phyloP scores from a whole-genome alignment of 352 stramenopile genomes.

The Phytophthora hibernalis region DNA sequence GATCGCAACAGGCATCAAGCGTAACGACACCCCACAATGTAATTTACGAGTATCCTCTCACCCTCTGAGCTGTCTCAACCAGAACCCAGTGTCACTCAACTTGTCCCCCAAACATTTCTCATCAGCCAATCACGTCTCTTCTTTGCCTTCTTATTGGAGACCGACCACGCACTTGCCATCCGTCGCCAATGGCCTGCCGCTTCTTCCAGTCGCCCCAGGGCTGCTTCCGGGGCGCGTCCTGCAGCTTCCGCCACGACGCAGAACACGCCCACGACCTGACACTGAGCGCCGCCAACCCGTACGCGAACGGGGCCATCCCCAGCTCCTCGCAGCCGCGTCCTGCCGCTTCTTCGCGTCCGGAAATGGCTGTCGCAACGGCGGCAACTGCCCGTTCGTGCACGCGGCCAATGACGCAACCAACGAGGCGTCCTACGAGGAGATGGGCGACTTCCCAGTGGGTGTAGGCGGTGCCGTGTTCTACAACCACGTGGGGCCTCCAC shows the following conservation, averaged over 20 bases:
- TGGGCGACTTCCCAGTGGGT: conserved; percentile 30
- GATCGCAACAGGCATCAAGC: no score
- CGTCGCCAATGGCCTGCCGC: conserved; percentile 52
- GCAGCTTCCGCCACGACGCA: conserved; percentile 71
- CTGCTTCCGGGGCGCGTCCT: conserved; percentile 73
- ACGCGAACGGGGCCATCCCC: conserved; percentile 37
- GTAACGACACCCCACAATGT: no score
- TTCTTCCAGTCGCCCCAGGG: conserved; percentile 80
- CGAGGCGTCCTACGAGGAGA: conserved; percentile 18
- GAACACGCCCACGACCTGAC: conserved; percentile 16
- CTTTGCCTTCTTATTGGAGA: background rate
- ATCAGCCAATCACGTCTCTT: background rate
- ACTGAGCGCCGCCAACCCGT: conserved; percentile 49
- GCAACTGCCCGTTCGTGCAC: conserved; percentile 65
- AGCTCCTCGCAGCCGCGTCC: conserved; percentile 10
- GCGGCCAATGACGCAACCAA: conserved; percentile 4
- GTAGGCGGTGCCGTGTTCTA: conserved; percentile 42
- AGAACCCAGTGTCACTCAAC: no score
- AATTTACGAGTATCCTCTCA: no score
- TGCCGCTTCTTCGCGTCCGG: conserved; percentile 69
- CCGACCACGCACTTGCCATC: conserved; percentile 3
- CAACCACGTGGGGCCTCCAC: conserved; percentile 34
- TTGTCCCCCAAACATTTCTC: no score
- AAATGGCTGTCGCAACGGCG: conserved; percentile 72
- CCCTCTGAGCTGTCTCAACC: no score